Base-by-base conservation (phyloP, 768 basidiomycete genomes). In the Amylocystis lapponica region DNA sequence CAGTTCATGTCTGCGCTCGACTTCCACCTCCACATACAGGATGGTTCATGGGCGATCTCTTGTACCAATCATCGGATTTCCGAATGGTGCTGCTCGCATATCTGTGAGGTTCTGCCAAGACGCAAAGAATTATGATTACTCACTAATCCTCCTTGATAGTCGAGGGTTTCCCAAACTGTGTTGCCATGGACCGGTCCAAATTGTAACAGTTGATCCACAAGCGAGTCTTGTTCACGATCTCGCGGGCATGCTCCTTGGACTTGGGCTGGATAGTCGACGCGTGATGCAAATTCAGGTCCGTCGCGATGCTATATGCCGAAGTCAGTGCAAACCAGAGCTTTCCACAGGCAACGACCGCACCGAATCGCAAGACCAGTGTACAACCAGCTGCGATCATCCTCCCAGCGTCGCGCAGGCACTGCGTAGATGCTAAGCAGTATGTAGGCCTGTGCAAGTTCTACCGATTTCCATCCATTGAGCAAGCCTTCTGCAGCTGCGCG, bases 161-260 rank as follows among this genome's bases (percentile, higher is more conserved):
- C 11, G 82, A 83, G 2, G 90, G 88, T 62, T 92, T 92, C 3
- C 91, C 92, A 59, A 91, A 88, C 59, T 92, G 85, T 2, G 86
- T 91, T 2, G 88, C 83, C 3, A 85, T 83, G 21, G 89, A 92
- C 14, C 87, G 78, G 60, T 96, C 92, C 45, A 94, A 61, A 57
- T 89, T 88, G 66, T 84, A 92, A 59, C 88, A 93, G 39, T 86
- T 85, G 71, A 94, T 76, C 91, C 91, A 96, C 22, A 84, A 80
- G n/a, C 92, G 69, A 31, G 79, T 81, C 45, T 85, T 79, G 59
- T 96, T 94, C 54, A 92, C 64, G 26, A 87, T 74, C 66, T 94
- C 91, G 14, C 91, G 73, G 50, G 86, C 86, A 49, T 86, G 79
- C 27, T 72, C 78, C 62, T 91, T 87, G 19, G 75, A 80, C 42